Percentiles rank a stretch among this genome's conserved stretches.
These are phyloP conservation scores for Paramecium sonneborni DNA, from an alignment of 73 alveolate genomes.

Conservation along the genomic window DNA sequence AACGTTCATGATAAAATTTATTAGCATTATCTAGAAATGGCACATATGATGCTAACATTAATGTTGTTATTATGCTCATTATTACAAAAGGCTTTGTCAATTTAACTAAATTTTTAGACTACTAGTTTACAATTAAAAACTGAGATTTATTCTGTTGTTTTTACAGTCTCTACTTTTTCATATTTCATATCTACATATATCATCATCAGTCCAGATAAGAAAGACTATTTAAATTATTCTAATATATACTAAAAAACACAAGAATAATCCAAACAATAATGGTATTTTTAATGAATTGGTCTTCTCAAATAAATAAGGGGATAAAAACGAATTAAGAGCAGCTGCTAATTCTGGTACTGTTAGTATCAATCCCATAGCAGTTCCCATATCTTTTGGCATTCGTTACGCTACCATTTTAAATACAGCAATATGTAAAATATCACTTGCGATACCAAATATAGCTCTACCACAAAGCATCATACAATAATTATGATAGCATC, in stretches of 20 bases:
- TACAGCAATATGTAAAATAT: slow-evolving; percentile 7
- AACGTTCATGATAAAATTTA: neutral
- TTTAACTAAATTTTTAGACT: neutral
- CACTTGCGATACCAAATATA: neutral
- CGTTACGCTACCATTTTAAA: neutral
- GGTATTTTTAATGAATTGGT: neutral
- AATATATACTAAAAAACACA: neutral
- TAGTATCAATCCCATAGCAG: neutral
- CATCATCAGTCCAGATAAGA: neutral
- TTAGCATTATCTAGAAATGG: slow-evolving; percentile 29
- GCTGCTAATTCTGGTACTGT: slow-evolving; percentile 26
- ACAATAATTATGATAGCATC: neutral
- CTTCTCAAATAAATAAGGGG: neutral
- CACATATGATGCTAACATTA: neutral
- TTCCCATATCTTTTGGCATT: neutral
- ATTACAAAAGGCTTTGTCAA: neutral
- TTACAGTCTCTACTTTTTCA: neutral
- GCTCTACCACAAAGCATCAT: slow-evolving; percentile 27
- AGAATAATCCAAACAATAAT: neutral
- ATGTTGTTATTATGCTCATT: neutral
- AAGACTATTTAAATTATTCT: neutral
- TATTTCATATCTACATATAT: neutral
- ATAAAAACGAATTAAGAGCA: neutral
- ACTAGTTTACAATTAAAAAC: neutral
- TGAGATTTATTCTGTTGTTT: neutral